Percentiles rank a stretch among this genome's conserved stretches.
Conservation (phyloP, 1,139 yeast genomes). For the Geotrichum reessii region DNA sequence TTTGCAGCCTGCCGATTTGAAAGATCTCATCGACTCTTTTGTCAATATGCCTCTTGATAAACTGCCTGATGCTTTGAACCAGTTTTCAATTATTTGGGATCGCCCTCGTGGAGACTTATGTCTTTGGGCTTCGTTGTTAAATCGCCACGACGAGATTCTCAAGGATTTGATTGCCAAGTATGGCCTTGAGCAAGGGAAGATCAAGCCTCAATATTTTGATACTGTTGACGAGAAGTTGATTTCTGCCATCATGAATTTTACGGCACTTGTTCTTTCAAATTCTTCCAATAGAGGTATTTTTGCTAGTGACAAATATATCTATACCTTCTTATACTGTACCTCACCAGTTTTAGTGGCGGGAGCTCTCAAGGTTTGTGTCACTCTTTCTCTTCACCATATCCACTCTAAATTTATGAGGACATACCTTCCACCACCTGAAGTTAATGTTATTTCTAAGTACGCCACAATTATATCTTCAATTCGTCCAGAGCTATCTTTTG, state of each 20-base stretch:
- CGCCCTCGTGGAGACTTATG: conserved; percentile 67
- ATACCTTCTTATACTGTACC: conserved; percentile 53
- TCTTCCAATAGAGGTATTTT: conserved; percentile 66
- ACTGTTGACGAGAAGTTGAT: conserved; percentile 46
- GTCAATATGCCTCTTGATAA: conserved; percentile 34
- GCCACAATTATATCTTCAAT: conserved; percentile 31
- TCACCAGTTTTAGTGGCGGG: conserved; percentile 55
- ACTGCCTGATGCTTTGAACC: conserved; percentile 36
- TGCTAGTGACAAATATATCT: conserved; percentile 59
- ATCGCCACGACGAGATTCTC: conserved; percentile 65
- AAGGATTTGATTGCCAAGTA: conserved; percentile 52
- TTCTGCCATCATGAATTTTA: conserved; percentile 53
- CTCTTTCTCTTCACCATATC: conserved; percentile 54
- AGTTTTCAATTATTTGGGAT: conserved; percentile 46
- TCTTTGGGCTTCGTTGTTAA: conserved; percentile 72
- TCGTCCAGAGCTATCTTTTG: conserved; percentile 23
- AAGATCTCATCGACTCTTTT: conserved; percentile 39
- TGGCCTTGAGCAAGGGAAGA: conserved; percentile 43
- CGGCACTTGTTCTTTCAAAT: conserved; percentile 59
- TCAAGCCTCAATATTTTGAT: conserved; percentile 42
- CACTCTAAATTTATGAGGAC: conserved; percentile 43
- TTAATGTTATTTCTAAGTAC: conserved; percentile 29
- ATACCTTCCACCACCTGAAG: conserved; percentile 33
- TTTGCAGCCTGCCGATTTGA: conserved; percentile 40
- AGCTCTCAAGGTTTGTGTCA: conserved; percentile 59